These are phyloP conservation scores for Kodamaea fukazawae DNA, from an alignment of 805 yeast genomes.

Conservation along the genomic window DNA sequence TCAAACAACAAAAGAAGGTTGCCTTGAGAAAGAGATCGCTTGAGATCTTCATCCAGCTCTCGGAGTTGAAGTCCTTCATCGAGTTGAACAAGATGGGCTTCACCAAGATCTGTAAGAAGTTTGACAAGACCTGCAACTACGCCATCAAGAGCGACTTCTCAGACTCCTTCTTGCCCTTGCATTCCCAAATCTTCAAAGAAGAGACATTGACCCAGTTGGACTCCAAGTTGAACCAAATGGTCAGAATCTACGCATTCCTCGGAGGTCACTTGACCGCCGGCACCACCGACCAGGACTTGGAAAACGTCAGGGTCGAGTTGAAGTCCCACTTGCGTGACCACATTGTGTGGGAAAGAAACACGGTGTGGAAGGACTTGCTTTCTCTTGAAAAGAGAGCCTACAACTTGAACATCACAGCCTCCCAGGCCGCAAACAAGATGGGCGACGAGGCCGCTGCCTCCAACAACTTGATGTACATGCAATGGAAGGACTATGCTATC, in stretches of 20 bases:
- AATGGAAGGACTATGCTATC: slow-evolving; percentile 17
- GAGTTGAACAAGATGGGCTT: slow-evolving; percentile 89
- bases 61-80: slow-evolving; percentile 78
- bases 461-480: slow-evolving; percentile 19
- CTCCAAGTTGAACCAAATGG: slow-evolving; percentile 49
- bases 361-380: slow-evolving; percentile 97
- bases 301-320: slow-evolving; percentile 43
- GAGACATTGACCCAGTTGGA: slow-evolving; percentile 39
- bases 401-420: slow-evolving; percentile 24
- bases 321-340: slow-evolving; percentile 74
- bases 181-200: slow-evolving; percentile 56
- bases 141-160: slow-evolving; percentile 55
- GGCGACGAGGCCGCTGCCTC: slow-evolving; percentile 17
- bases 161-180: slow-evolving; percentile 42
- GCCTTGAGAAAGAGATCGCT: slow-evolving; percentile 66
- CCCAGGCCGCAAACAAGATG: slow-evolving; percentile 19
- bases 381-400: slow-evolving; percentile 49
- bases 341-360: slow-evolving; percentile 95
- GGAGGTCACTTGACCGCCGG: slow-evolving; percentile 14
- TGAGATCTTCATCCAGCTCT: slow-evolving; percentile 66
- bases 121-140: slow-evolving; percentile 76
- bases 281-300: slow-evolving; percentile 48
- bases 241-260: slow-evolving; percentile 49
- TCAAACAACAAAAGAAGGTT: slow-evolving; percentile 51
- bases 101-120: slow-evolving; percentile 85